Conservation (phyloP, 164 flowering plant genomes). For the Tinospora cordifolia region DNA sequence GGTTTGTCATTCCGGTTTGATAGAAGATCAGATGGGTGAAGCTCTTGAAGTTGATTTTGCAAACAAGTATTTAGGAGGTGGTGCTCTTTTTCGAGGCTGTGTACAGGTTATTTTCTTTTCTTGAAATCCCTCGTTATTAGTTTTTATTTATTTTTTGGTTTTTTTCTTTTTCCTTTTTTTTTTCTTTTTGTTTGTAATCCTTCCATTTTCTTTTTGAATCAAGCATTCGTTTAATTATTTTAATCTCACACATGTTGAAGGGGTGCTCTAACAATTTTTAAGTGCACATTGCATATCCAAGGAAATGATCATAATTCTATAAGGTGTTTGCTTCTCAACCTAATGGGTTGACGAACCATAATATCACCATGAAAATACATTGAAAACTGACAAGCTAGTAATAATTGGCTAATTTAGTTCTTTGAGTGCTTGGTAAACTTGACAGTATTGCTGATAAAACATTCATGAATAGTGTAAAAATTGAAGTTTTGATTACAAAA, state of each 20-base stretch:
- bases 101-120: slow-evolving; percentile 55
- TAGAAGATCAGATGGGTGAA: slow-evolving; percentile 63
- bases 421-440: background rate
- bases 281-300: background rate
- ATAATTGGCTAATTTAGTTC: background rate
- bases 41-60: slow-evolving; percentile 97
- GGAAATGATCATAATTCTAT: background rate
- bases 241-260: background rate
- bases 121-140: background rate
- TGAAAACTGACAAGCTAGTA: background rate
- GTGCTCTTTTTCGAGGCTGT: slow-evolving; percentile 79
- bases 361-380: background rate
- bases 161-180: no score
- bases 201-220: background rate
- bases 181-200: background rate
- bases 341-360: background rate
- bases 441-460: background rate
- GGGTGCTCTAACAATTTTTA: background rate
- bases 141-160: no score
- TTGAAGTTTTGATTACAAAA: background rate
- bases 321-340: background rate
- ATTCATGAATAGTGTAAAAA: background rate
- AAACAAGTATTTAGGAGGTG: slow-evolving; percentile 84
- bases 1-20: slow-evolving; percentile 57
- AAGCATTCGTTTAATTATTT: background rate